These are phyloP conservation scores for Acanthamoeba castellanii DNA, from an alignment of 208 protist species.

Conservation along the genomic window DNA sequence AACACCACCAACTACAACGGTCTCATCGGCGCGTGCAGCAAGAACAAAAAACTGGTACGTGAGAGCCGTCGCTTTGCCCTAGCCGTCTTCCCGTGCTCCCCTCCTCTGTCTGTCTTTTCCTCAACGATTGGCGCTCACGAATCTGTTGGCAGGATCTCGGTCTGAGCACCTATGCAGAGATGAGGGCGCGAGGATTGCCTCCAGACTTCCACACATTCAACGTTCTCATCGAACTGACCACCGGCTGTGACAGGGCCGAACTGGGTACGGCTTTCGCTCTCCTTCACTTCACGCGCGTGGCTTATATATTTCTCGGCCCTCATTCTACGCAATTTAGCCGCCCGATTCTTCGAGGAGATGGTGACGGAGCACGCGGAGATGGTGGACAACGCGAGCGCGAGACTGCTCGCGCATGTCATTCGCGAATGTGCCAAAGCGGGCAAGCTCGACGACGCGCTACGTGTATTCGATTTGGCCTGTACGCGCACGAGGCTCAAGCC, in stretches of 20 bases:
- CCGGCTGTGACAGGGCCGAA: not conserved
- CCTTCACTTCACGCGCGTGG: not conserved
- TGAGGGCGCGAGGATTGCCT: not conserved
- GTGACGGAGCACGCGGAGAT: not conserved
- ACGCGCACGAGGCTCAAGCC: not conserved
- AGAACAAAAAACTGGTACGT: not conserved
- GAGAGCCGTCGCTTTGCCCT: not conserved
- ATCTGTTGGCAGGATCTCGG: not conserved
- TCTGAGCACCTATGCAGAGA: not conserved
- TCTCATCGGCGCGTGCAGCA: not conserved
- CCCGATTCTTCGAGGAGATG: not conserved
- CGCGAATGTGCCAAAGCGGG: not conserved
- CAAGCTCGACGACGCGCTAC: not conserved
- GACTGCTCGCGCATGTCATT: not conserved
- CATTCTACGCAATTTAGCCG: not conserved
- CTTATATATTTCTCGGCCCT: not conserved
- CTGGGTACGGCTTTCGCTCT: not conserved
- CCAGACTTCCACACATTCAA: constrained; percentile 17
- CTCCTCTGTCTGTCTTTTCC: not conserved
- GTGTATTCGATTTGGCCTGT: not conserved
- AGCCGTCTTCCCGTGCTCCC: not conserved
- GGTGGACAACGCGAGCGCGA: not conserved
- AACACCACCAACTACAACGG: constrained; percentile 1
- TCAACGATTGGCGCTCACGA: not conserved
- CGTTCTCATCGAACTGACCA: not conserved